These are phyloP conservation scores for Cicer chorassanicum DNA, from an alignment of 306 rosid species.

Conservation along the genomic window DNA sequence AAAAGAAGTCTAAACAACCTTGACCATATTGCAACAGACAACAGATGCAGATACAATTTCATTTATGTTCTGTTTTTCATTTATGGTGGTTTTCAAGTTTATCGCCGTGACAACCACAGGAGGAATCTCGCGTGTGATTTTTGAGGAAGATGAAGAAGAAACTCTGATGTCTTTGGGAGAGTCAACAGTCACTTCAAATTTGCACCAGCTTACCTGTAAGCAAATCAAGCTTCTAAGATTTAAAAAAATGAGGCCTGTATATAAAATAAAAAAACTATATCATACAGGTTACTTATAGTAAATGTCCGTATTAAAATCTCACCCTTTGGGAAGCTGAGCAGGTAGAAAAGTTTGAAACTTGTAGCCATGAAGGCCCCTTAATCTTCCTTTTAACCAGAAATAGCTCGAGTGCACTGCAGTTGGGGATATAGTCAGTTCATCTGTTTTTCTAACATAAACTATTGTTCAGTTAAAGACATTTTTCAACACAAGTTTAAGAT, in stretches of 20 bases:
- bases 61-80: constrained; percentile 70
- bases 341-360: constrained; percentile 62
- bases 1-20: constrained; percentile 62
- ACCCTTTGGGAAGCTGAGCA: constrained; percentile 74
- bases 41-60: constrained; percentile 96
- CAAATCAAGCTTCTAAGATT: constrained; percentile 41
- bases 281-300: constrained; percentile 12
- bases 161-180: constrained; percentile 70
- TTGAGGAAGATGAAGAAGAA: constrained; percentile 61
- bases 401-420: constrained; percentile 89
- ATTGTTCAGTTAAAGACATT: constrained; percentile 29
- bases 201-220: constrained; percentile 97
- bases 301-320: constrained; percentile 43
- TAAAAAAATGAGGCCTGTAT: constrained; percentile 23
- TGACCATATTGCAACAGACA: constrained; percentile 80
- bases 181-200: constrained; percentile 82
- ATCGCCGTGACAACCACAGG: constrained; percentile 78
- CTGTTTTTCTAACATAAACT: constrained; percentile 5
- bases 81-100: constrained; percentile 78
- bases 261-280: constrained; percentile 14
- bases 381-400: constrained; percentile 87
- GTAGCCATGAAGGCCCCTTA: constrained; percentile 92
- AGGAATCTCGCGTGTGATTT: constrained; percentile 66
- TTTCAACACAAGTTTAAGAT: not conserved
- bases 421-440: constrained; percentile 45